phyloP scores from a whole-genome alignment of 2,329 filamentous ascomycete species.

The Ophiocordyceps camponoti-floridani region DNA sequence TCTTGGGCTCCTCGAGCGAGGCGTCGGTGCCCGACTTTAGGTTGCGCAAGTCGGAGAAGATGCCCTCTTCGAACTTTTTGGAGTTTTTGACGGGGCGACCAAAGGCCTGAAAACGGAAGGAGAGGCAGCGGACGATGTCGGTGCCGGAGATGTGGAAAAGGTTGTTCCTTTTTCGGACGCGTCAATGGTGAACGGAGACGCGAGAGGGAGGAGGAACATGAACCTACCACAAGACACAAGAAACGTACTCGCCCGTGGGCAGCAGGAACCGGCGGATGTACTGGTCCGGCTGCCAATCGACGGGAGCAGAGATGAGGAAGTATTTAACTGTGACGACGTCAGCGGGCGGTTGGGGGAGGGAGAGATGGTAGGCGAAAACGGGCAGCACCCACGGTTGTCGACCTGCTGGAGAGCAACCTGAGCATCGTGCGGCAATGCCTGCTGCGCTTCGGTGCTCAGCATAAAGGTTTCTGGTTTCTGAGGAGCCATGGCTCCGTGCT shows the following conservation, averaged over 20 bases:
- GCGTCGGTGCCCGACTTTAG: constrained; percentile 97
- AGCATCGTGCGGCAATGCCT: constrained; percentile 87
- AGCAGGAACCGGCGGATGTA: constrained; percentile 91
- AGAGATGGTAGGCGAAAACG: neutral
- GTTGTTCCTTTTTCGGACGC: constrained; percentile 42
- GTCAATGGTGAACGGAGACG: neutral
- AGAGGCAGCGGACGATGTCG: constrained; percentile 94
- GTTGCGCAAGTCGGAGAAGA: constrained; percentile 96
- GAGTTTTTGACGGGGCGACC: constrained; percentile 97
- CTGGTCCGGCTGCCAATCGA: constrained; percentile 93
- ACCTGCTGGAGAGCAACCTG: constrained; percentile 96
- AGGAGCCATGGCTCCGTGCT: constrained; percentile 74
- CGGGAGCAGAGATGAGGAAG: constrained; percentile 95
- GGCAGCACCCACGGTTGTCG: constrained; percentile 63
- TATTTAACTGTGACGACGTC: constrained; percentile 79
- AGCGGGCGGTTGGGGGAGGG: neutral
- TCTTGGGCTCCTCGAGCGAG: constrained; percentile 96
- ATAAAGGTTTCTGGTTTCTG: constrained; percentile 99
- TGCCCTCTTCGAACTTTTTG: constrained; percentile 99
- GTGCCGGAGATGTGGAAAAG: constrained; percentile 98
- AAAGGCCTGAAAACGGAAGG: constrained; percentile 96
- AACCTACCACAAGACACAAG: constrained; percentile 71
- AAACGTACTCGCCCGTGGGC: constrained; percentile 96
- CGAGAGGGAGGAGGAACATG: neutral
- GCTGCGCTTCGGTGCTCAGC: constrained; percentile 91